phyloP scores from a whole-genome alignment of 1,284 basidiomycete genomes.

The Malassezia yamatoensis region DNA sequence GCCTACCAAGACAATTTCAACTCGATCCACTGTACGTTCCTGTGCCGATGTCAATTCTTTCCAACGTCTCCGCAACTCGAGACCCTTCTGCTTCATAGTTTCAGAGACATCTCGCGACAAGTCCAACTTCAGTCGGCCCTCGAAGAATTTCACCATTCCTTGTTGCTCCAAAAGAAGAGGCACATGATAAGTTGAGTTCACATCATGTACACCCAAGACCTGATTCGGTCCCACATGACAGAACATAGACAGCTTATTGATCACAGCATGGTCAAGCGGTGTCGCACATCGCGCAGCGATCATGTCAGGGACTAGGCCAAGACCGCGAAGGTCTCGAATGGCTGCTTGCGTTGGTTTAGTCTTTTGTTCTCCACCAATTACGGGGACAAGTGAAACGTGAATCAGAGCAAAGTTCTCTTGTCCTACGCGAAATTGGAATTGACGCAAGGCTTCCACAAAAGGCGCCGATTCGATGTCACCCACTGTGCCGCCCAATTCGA shows the following conservation, averaged over 20 bases:
- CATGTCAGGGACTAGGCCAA: slow-evolving; percentile 85
- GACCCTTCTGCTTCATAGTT: slow-evolving; percentile 59
- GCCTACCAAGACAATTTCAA: slow-evolving; percentile 83
- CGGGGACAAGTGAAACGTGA: slow-evolving; percentile 94
- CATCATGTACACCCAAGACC: slow-evolving; percentile 92
- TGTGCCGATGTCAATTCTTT: slow-evolving; percentile 71
- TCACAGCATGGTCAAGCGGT: slow-evolving; percentile 69
- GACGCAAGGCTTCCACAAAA: slow-evolving; percentile 96
- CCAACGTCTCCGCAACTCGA: slow-evolving; percentile 65
- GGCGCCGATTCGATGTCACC: slow-evolving; percentile 94
- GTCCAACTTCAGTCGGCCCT: slow-evolving; percentile 67
- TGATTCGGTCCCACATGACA: slow-evolving; percentile 90
- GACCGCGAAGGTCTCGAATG: slow-evolving; percentile 81
- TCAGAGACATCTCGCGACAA: slow-evolving; percentile 55
- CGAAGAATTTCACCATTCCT: slow-evolving; percentile 75
- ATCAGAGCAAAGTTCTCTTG: slow-evolving; percentile 94
- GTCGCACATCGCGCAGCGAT: slow-evolving; percentile 74
- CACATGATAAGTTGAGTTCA: slow-evolving; percentile 93
- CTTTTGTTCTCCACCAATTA: slow-evolving; percentile 97
- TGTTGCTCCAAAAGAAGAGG: slow-evolving; percentile 85
- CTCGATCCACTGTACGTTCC: slow-evolving; percentile 81
- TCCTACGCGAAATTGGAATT: slow-evolving; percentile 96
- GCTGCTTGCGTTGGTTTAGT: slow-evolving; percentile 98
- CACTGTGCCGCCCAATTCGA: slow-evolving; percentile 90
- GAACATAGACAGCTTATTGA: slow-evolving; percentile 97